Base-by-base conservation (phyloP, 345 rosid genomes). In the Aquilaria malaccensis region DNA sequence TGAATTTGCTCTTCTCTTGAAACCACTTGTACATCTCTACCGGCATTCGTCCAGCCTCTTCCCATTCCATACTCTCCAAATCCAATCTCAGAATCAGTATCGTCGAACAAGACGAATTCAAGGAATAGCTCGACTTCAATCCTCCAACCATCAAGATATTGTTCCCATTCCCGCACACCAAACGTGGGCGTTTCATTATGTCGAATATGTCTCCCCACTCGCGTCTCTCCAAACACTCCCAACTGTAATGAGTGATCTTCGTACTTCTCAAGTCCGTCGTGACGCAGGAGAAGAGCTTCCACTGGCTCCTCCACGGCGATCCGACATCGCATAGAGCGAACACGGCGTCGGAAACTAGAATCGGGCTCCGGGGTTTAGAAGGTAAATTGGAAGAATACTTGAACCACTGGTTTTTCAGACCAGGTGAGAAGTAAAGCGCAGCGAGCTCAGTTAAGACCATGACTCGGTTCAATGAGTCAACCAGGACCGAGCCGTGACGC, bases 171-270 rank as follows among this genome's bases (percentile, higher is more conserved):
- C 95, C 95, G 0, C 81, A 71, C 45, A 87, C 76, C 63, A 92
- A 74, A 37, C 98, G 85, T 0, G 98, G 95, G 48, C 98, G 78
- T 77, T 92, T 89, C 14, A 89, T 74, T 30, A 87, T 76, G 58
- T 92, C 95, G 11, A 92, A 85, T 10, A 89, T 82, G 55, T 87
- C 96, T 2, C 87, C 95, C 96, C 98, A 92, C 41, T 89, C 91
- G 30, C 76, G 82, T 67, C 74, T 88, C 81, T 86, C 96, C 45
- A 85, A 67, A 33, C 96, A 81, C 61, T 74, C 70, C 96, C 98
- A 92, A 22, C 75, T 80, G 45, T 77, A 81, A 65, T 64, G 86
- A 60, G 76, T 80, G 33, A 76, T 81, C 66, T 65, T 85, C 55
- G 75, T 53, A 10, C 58, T 58, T 30, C 59, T 61, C 13, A 74